phyloP scores from a whole-genome alignment of 345 rosid species.

The Bretschneidera sinensis region DNA sequence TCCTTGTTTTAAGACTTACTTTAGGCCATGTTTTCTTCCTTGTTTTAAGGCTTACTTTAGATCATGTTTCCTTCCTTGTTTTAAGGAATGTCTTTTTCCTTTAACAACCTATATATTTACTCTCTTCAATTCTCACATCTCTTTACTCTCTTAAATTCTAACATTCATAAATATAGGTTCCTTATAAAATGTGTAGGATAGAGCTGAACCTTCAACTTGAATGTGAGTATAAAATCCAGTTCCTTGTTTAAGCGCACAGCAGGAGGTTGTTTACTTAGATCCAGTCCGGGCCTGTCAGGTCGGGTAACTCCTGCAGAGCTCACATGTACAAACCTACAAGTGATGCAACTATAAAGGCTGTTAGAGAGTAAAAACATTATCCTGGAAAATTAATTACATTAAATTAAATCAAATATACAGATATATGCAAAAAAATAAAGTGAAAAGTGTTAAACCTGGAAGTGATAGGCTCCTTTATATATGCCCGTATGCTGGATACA shows the following conservation, averaged over 20 bases:
- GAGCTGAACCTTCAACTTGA: conserved; percentile 70
- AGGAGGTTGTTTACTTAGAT: conserved; percentile 90
- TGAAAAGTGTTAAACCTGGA: conserved; percentile 49
- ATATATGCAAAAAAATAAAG: background rate
- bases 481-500: conserved; percentile 54
- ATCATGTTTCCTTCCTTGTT: no score
- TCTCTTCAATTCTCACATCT: no score
- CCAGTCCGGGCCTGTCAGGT: conserved; percentile 93
- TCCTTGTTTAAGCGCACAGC: conserved; percentile 98
- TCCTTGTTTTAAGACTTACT: no score
- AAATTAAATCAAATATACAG: background rate
- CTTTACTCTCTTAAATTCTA: no score
- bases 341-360: background rate
- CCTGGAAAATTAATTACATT: no score
- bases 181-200: background rate
- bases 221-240: conserved; percentile 75
- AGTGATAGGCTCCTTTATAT: conserved; percentile 68
- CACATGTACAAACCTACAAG: conserved; percentile 82
- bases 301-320: conserved; percentile 93
- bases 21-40: no score
- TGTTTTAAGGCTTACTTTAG: no score
- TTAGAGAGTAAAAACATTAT: background rate
- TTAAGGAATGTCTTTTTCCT: no score
- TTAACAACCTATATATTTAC: no score
- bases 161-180: background rate